Base-by-base conservation (phyloP, 805 yeast species). In the Hanseniaspora nectarophila region DNA sequence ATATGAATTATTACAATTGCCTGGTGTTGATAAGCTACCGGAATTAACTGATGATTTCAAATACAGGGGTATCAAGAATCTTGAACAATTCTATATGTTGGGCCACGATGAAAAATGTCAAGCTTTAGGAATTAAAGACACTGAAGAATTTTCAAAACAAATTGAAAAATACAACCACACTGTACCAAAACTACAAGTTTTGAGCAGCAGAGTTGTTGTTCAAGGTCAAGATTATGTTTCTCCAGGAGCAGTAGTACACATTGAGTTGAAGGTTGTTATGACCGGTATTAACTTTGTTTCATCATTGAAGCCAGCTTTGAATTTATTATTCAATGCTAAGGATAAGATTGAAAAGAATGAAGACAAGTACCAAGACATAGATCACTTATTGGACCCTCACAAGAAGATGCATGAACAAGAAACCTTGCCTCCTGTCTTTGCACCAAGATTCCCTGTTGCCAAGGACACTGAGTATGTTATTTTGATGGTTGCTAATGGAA, bases 171-270 rank as follows among this genome's bases (percentile, higher is more conserved):
- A 79, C 54, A 94, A 89, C 1, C 63, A 75, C 2, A 70, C 73
- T 31, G 76, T 88, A 32, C 96, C 97, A 40, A 67, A 72, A 43
- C 66, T 89, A 46, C 78, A 82, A 60, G 69, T 88, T 15, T 57
- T 88, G 28, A 77, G 76, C 48, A 81, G 94, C 40, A 78, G 76
- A 54, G 87, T 87, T 68, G 74, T 75, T 56, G 95, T 90, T 40
- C 90, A 95, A 3, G 97, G 97, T 32, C 97, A 89, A 70, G 63
- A 67, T 15, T 70, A 70, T 29, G 80, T 85, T 28, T 78, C 88
- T 0, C 82, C 95, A 26, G 73, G 75, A 24, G 78, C 97, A 1
- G 75, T 76, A 45, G 80, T 86, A 8, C 89, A 86, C 66, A 70
- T 94, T 54, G 80, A 78, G 29, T 57, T 92, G 23, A 87, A 89